Conservation (phyloP, 2,329 filamentous ascomycete species). For the Mariannaea elegans region DNA sequence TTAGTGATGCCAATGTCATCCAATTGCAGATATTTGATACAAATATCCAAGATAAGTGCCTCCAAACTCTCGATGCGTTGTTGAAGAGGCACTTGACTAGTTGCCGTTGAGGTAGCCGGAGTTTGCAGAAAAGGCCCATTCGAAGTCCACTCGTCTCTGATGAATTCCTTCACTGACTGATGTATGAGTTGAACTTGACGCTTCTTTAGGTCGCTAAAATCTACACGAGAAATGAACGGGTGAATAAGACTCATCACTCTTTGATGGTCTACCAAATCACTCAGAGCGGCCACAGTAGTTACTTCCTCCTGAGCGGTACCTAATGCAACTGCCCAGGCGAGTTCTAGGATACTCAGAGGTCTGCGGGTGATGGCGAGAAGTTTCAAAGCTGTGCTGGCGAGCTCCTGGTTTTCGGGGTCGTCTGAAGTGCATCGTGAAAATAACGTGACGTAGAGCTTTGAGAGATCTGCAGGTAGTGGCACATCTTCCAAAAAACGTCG, state of each 20-base stretch:
- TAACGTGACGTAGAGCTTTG: slow-evolving; percentile 24
- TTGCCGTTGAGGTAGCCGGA: neutral
- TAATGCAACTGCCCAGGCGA: slow-evolving; percentile 41
- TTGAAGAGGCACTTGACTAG: slow-evolving; percentile 16
- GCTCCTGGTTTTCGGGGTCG: slow-evolving; percentile 18
- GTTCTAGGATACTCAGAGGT: slow-evolving; percentile 43
- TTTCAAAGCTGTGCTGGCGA: slow-evolving; percentile 26
- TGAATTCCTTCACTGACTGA: slow-evolving; percentile 31
- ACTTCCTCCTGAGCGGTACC: slow-evolving; percentile 22
- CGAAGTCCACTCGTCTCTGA: neutral
- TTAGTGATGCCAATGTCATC: slow-evolving; percentile 39
- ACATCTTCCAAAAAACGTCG: slow-evolving; percentile 12
- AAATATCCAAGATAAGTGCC: slow-evolving; percentile 36
- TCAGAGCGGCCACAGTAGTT: slow-evolving; percentile 31
- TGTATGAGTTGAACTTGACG: slow-evolving; percentile 30
- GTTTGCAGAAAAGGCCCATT: slow-evolving; percentile 18
- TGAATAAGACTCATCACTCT: slow-evolving; percentile 35
- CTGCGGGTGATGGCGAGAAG: slow-evolving; percentile 38
- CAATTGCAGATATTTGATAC: slow-evolving; percentile 37
- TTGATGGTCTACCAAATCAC: slow-evolving; percentile 35
- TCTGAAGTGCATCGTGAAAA: slow-evolving; percentile 24
- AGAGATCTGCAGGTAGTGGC: slow-evolving; percentile 18
- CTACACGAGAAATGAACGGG: slow-evolving; percentile 28
- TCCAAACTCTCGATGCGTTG: slow-evolving; percentile 31
- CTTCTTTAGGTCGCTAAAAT: slow-evolving; percentile 22